These are phyloP conservation scores for sorghum (Sorghum bicolor) DNA, from an alignment of 176 grass and related monocot species.

Conservation along the genomic window DNA sequence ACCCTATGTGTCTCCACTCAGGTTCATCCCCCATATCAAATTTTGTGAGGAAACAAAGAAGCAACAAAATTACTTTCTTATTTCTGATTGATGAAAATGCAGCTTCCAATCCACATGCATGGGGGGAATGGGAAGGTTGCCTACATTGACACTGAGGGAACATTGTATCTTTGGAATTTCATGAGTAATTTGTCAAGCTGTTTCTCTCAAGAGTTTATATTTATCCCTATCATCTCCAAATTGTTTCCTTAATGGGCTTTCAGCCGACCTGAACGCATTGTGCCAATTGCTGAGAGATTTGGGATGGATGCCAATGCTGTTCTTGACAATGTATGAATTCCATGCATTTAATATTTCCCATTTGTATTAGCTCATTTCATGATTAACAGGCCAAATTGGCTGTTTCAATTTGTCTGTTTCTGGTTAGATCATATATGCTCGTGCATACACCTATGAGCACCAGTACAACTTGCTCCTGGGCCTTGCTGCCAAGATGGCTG, in stretches of 20 bases:
- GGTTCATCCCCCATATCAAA: too few species aligned
- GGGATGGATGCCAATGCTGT: constrained; percentile 87
- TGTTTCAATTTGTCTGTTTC: constrained; percentile 20
- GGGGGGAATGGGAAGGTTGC: constrained; percentile 95
- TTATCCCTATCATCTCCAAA: not conserved
- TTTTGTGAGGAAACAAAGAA: too few species aligned
- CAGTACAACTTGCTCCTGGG: constrained; percentile 87
- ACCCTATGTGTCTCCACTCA: constrained; percentile 71
- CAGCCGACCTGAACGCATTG: constrained; percentile 86
- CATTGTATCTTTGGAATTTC: constrained; percentile 61
- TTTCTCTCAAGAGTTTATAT: not conserved
- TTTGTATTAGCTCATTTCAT: constrained; percentile 30
- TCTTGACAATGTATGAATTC: constrained; percentile 65
- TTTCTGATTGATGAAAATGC: constrained; percentile 21
- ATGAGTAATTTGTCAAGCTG: not conserved
- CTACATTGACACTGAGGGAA: constrained; percentile 63
- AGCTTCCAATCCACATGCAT: constrained; percentile 89
- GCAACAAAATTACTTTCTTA: too few species aligned
- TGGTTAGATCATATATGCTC: constrained; percentile 85
- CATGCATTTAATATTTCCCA: not conserved
- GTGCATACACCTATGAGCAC: constrained; percentile 94
- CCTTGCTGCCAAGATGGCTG: constrained; percentile 93
- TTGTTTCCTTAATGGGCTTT: constrained; percentile 46
- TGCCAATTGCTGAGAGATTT: constrained; percentile 95
- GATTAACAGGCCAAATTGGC: not conserved